These are phyloP conservation scores for Astrephomene gubernaculifera DNA, from an alignment of 139 green algal species.

Conservation along the genomic window DNA sequence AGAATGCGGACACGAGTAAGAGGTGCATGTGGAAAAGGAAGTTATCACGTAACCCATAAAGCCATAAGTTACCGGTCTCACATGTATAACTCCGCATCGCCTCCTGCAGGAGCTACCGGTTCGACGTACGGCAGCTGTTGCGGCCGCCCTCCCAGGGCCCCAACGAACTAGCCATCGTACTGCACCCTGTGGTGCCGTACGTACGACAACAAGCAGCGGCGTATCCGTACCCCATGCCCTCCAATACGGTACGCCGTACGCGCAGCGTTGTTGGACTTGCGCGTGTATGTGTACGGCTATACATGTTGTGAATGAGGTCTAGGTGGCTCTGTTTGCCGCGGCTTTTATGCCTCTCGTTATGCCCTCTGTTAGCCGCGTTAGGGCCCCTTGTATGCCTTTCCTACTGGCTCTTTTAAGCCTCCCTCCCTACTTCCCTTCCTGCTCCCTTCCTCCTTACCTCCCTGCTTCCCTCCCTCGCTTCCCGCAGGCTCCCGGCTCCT, in stretches of 20 bases:
- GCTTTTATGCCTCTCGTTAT: too few relatives aligned
- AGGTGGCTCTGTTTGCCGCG: too few relatives aligned
- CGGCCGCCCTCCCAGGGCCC: background rate
- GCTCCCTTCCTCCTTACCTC: background rate
- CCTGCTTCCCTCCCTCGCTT: background rate
- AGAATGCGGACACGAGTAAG: too few relatives aligned
- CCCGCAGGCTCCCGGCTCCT: slow-evolving; percentile 32
- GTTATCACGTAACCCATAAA: too few relatives aligned
- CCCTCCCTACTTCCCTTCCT: too few relatives aligned
- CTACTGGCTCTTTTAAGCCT: too few relatives aligned
- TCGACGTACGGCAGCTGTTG: slow-evolving; percentile 12
- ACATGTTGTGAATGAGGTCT: too few relatives aligned
- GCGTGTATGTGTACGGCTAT: too few relatives aligned
- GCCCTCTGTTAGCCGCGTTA: too few relatives aligned
- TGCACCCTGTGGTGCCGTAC: slow-evolving; percentile 37
- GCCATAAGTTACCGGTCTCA: background rate
- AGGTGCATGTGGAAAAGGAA: too few relatives aligned
- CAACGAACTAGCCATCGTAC: slow-evolving; percentile 35
- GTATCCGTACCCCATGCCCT: slow-evolving; percentile 50
- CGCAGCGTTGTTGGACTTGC: background rate
- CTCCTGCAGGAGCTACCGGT: slow-evolving; percentile 9
- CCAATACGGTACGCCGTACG: slow-evolving; percentile 39
- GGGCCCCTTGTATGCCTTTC: too few relatives aligned
- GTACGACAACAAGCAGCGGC: slow-evolving; percentile 8
- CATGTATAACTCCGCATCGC: background rate